phyloP scores from a whole-genome alignment of 768 basidiomycete genomes.

The Panaeolus cyanescens region DNA sequence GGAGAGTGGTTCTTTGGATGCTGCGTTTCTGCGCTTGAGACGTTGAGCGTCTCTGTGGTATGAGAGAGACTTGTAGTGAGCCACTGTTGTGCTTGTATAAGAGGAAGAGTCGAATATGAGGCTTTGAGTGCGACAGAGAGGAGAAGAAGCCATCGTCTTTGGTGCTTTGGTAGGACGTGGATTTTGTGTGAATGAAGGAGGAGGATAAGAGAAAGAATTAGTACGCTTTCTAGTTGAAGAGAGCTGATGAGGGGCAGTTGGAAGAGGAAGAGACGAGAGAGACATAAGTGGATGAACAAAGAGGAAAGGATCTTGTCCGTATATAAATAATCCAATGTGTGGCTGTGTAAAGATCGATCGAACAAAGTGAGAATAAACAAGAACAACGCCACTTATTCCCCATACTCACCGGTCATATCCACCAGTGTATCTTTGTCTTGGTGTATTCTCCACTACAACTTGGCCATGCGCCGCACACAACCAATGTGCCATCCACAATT shows the following conservation, averaged over 20 bases:
- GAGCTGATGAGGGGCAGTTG: neutral
- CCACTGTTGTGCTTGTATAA: neutral
- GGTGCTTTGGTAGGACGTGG: neutral
- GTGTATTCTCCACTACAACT: too few species aligned
- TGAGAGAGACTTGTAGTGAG: neutral
- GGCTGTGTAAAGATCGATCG: too few species aligned
- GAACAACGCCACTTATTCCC: too few species aligned
- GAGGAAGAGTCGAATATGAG: neutral
- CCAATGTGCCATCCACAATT: too few species aligned
- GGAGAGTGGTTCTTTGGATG: neutral
- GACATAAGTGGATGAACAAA: too few species aligned
- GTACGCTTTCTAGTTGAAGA: neutral
- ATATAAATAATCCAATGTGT: too few species aligned
- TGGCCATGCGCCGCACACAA: too few species aligned
- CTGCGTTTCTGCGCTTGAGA: neutral
- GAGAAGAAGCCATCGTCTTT: neutral
- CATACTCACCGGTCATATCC: too few species aligned
- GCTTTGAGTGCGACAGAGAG: neutral
- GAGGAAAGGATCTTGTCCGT: too few species aligned
- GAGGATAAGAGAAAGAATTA: neutral
- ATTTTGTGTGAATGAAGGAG: neutral
- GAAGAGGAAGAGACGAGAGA: neutral
- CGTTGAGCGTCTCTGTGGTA: neutral
- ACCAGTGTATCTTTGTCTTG: too few species aligned
- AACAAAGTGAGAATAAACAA: too few species aligned